Conservation (phyloP, 495 filamentous ascomycete genomes). For the Aspergillus avenaceus region DNA sequence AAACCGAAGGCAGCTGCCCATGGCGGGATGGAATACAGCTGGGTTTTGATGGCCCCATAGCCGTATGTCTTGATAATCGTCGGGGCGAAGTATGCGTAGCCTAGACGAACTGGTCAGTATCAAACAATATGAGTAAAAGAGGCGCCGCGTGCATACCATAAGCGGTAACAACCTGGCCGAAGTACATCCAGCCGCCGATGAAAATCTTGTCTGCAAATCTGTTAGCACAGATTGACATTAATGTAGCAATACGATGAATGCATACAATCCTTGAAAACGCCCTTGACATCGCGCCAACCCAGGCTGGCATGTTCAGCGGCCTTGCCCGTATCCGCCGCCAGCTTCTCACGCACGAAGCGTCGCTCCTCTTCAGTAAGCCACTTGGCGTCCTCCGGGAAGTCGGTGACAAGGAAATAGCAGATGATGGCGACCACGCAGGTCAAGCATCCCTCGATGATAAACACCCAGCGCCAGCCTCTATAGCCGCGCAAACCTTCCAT, state of each 20-base stretch:
- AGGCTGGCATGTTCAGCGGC: conserved; percentile 60
- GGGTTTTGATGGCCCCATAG: conserved; percentile 65
- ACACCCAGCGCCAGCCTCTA: conserved; percentile 80
- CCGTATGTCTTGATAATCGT: conserved; percentile 65
- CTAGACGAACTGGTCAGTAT: conserved; percentile 15
- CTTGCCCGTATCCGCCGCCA: conserved; percentile 73
- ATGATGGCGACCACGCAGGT: conserved; percentile 63
- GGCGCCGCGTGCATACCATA: conserved; percentile 50
- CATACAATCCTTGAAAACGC: conserved; percentile 70
- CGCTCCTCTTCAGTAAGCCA: conserved; percentile 69
- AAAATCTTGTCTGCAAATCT: conserved; percentile 53
- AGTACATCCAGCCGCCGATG: conserved; percentile 85
- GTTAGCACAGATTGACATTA: conserved; percentile 18
- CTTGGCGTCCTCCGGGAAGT: conserved; percentile 57
- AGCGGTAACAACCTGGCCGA: conserved; percentile 53
- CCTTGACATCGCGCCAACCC: conserved; percentile 56
- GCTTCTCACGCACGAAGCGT: conserved; percentile 65
- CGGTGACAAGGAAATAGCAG: conserved; percentile 75
- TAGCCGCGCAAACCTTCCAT: conserved; percentile 60
- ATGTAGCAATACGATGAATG: conserved; percentile 6
- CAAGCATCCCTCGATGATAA: conserved; percentile 63
- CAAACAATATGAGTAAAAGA: conserved; percentile 54
- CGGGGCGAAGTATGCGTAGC: conserved; percentile 69
- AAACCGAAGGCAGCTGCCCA: conserved; percentile 74
- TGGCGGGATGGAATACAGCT: conserved; percentile 75